Evolutionary conservation across 805 yeast species (phyloP).

Genomic region (Zygosaccharomyces kombuchaensis): DNA sequence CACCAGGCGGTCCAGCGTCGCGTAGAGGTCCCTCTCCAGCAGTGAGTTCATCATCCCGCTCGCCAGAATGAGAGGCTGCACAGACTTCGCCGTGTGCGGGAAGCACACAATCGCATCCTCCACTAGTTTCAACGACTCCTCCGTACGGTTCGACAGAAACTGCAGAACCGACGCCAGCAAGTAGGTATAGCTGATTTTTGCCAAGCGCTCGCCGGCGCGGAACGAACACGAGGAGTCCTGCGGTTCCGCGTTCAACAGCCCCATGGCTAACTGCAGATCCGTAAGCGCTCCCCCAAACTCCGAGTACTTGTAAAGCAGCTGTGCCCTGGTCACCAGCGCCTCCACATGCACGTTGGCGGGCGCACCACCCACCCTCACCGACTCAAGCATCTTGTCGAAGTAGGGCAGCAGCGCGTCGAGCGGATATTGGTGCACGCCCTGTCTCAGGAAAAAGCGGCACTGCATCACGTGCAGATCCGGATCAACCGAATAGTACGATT

Average conservation of each 20-base stretch:
- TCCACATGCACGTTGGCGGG: conserved; percentile 16
- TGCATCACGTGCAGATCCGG: conserved; percentile 13
- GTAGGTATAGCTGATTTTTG: conserved; percentile 16
- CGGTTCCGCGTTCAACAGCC: conserved; percentile 10
- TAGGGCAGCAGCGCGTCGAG: conserved; percentile 11
- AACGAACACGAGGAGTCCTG: conserved; percentile 5
- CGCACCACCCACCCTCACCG: conserved; percentile 11
- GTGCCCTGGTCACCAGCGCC: conserved; percentile 23
- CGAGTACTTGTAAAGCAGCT: conserved; percentile 18
- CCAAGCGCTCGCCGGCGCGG: conserved; percentile 11
- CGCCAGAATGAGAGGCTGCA: conserved; percentile 13
- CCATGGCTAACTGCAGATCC: conserved; percentile 16
- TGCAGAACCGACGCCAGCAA: conserved; percentile 15
- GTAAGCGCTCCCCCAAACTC: conserved; percentile 12
- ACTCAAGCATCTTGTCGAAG: conserved; percentile 16
- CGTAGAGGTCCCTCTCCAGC: conserved; percentile 1
- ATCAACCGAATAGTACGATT: conserved; percentile 1
- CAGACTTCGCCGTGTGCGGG: conserved; percentile 13
- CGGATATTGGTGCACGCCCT: conserved; percentile 8
- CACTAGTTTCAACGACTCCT: conserved; percentile 7
- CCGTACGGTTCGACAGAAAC: conserved; percentile 3
- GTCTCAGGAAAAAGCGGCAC: conserved; percentile 20
- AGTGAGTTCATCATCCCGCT: conserved; percentile 12
- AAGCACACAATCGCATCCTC: conserved; percentile 10
- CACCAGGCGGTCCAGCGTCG: conserved; percentile 9